Evolutionary conservation across 1,139 yeast genomes (phyloP).

Genomic region (Geotrichum europaeum): DNA sequence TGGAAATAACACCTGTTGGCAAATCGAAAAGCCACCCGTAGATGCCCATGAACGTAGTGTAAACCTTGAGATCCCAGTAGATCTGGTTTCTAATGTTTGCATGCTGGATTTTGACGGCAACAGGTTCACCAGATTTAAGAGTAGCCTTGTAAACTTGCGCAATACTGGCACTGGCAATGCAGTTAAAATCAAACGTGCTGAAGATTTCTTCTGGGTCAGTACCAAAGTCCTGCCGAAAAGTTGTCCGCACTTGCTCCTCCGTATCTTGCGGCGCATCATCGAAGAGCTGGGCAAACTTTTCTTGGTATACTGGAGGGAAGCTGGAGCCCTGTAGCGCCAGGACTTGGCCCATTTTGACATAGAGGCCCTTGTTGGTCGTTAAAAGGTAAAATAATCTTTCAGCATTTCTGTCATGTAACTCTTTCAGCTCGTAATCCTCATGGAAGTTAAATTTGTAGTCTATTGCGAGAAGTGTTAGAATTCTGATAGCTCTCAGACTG

Average conservation of each 20-base stretch:
- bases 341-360: slow-evolving; percentile 71
- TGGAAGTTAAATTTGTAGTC: slow-evolving; percentile 51
- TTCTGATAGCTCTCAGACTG: slow-evolving; percentile 47
- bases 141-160: slow-evolving; percentile 65
- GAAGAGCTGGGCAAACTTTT: slow-evolving; percentile 50
- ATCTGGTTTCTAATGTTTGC: slow-evolving; percentile 53
- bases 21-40: slow-evolving; percentile 57
- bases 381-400: slow-evolving; percentile 49
- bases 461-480: slow-evolving; percentile 48
- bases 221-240: slow-evolving; percentile 46
- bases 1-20: slow-evolving; percentile 54
- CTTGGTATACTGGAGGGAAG: slow-evolving; percentile 59
- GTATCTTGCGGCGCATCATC: slow-evolving; percentile 67
- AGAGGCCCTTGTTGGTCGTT: slow-evolving; percentile 59
- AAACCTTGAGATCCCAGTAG: slow-evolving; percentile 53
- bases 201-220: slow-evolving; percentile 40
- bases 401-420: slow-evolving; percentile 57
- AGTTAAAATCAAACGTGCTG: slow-evolving; percentile 45
- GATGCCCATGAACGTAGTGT: slow-evolving; percentile 45
- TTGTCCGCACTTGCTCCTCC: slow-evolving; percentile 49
- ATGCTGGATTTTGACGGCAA: slow-evolving; percentile 69
- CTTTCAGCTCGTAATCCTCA: slow-evolving; percentile 42
- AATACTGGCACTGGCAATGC: slow-evolving; percentile 66
- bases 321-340: slow-evolving; percentile 64
- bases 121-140: slow-evolving; percentile 48